Evolutionary conservation across 768 basidiomycete genomes (phyloP), one percentile per base, ranked within the genome.

Genomic region (Pleurotus cornucopiae): DNA sequence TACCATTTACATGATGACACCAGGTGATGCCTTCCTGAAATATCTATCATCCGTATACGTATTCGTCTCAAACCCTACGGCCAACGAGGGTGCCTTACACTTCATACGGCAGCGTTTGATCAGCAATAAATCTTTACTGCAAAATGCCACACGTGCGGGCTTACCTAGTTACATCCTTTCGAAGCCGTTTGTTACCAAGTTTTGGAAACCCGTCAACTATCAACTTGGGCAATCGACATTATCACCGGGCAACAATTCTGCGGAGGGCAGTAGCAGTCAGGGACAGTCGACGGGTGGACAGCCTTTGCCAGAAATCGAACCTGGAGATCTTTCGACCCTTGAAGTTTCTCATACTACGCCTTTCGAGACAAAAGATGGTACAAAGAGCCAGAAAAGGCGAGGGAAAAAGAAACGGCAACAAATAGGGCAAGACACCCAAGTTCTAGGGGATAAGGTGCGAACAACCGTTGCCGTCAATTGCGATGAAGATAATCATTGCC

Each of bases 21-120:
- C 61, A 85, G 91, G 92, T 26, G 93, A 94, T 69, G 82, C 90
- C 20, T 90, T 89, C 66, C 72, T 95, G 59, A 95, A 95, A 69
- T 87, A 86, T 63, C 67, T 93, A 46, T 76, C 84, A 5, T 86
- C 90, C 9, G 74, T 86, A 57, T 88, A 89, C 65, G 77, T 88
- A 26, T 92, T 88, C 63, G 87, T 87, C 45, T 81, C 80, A 23
- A 77, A 84, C 61, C 88, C 90, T 4, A 71, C 75, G 7, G 73
- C 77, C 44, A 77, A 77, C 60, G 91, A 92, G 68, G 85, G 88
- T 4, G 76, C 77, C 9, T 66, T 95, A 53, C 90, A 93, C 62
- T 65, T 75, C 18, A 74, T 80, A 34, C 79, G 92, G 52, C 83
- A 88, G 63, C 73, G 73, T 46, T 80, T 91, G 60, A 85, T 94